Evolutionary conservation across 495 filamentous ascomycete species (phyloP), one percentile per base, ranked within the genome.

Genomic region (Penicillium verhagenii): DNA sequence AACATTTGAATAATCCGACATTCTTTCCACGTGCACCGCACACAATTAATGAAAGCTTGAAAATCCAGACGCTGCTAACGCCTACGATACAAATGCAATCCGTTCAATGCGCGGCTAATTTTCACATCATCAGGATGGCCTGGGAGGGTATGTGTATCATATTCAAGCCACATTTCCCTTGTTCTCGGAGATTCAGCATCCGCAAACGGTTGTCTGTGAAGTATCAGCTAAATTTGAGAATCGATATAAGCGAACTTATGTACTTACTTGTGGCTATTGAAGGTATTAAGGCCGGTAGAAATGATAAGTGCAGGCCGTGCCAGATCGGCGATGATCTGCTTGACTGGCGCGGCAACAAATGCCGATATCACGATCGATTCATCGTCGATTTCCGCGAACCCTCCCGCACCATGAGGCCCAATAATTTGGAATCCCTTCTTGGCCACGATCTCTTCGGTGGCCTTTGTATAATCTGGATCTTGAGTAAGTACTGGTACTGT

Each of bases 131-230:
- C 57, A 55, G 59, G 50, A 63, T 63, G 56, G 56, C 47, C 58
- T 56, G 63, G 59, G 56, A 66, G 51, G 57, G 52, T 63, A 58
- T 57, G 61, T 48, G 47, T 46, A 56, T 63, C 59, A 67, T 69
- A 53, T 57, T 59, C 56, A 43, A 67, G 42, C 60, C 65, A 65
- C 70, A 74, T 74, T 58, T 71, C 48, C 54, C 49, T 69, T 52
- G 68, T 71, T 52, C 67, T 67, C 50, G 70, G 70, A 65, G 70
- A 70, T 60, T 70, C 68, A 46, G 68, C 53, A 53, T 74, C 70
- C 49, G 61, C 57, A 28, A 57, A 63, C 53, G 53, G 61, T 62
- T 70, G 63, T 26, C 70, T 70, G 52, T 53, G 45, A 57, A 58
- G 49, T 61, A 40, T 65, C 59, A 64, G 58, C 54, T 37, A 58